Evolutionary conservation across 208 protist species (phyloP).

Genomic region (Novymonas esmeraldas): DNA sequence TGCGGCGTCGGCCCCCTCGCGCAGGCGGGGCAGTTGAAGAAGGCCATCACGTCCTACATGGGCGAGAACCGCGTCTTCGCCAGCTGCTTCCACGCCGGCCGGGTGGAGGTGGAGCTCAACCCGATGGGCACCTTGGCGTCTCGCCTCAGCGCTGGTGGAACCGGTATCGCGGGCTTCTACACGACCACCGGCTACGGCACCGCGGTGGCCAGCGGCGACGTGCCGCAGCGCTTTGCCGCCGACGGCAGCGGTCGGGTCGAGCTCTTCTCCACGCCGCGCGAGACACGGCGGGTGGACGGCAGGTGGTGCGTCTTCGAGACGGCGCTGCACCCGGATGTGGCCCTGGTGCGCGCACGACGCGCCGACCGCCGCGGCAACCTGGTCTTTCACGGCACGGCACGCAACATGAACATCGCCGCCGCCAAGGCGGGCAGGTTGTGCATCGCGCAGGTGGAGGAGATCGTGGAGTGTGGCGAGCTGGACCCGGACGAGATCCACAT

Average conservation of each 20-base stretch:
- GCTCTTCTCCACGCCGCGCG: slow-evolving; percentile 59
- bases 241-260: slow-evolving; percentile 74
- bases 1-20: slow-evolving; percentile 92
- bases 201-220: slow-evolving; percentile 62
- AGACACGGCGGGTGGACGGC: slow-evolving; percentile 85
- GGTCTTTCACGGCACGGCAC: slow-evolving; percentile 84
- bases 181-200: slow-evolving; percentile 94
- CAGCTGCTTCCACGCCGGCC: slow-evolving; percentile 88
- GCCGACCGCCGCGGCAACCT: slow-evolving; percentile 82
- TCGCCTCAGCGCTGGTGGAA: slow-evolving; percentile 88
- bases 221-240: slow-evolving; percentile 89
- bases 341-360: slow-evolving; percentile 93
- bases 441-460: slow-evolving; percentile 95
- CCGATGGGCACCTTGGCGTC: slow-evolving; percentile 96
- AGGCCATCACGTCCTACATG: slow-evolving; percentile 91
- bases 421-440: slow-evolving; percentile 84
- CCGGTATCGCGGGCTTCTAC: slow-evolving; percentile 96
- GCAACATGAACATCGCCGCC: slow-evolving; percentile 92
- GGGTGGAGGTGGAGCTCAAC: slow-evolving; percentile 94
- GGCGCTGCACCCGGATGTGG: slow-evolving; percentile 88
- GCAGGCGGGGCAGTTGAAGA: slow-evolving; percentile 66
- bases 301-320: slow-evolving; percentile 91
- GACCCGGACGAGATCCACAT: slow-evolving; percentile 93
- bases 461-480: slow-evolving; percentile 91
- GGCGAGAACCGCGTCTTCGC: slow-evolving; percentile 95